Evolutionary conservation across 176 grass and related monocot species (phyloP).

Genomic region (Secale cereale): DNA sequence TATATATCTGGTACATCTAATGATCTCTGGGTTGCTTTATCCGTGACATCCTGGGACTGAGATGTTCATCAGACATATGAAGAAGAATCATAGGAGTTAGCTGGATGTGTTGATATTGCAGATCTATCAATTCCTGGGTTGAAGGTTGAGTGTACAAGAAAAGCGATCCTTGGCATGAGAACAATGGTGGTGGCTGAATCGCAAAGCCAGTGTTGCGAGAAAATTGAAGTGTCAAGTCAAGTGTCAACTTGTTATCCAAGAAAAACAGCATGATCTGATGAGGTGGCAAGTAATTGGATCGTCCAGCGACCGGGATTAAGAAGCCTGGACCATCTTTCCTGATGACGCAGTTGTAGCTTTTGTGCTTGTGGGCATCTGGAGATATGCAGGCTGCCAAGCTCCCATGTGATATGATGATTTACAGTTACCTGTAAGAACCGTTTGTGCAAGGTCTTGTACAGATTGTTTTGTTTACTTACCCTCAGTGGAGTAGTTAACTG

Average conservation of each 20-base stretch:
- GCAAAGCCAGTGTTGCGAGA: background rate
- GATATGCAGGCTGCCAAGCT: background rate
- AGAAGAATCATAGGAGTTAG: background rate
- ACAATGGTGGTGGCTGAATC: background rate
- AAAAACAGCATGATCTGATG: background rate
- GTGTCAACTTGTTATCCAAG: background rate
- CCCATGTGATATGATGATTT: background rate
- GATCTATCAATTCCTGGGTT: background rate
- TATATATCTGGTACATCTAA: constrained; percentile 92
- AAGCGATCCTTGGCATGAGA: background rate
- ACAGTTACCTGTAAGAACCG: background rate
- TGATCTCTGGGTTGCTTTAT: constrained; percentile 84
- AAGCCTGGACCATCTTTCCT: background rate
- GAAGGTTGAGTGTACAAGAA: background rate
- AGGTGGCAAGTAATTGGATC: background rate
- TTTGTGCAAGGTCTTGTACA: background rate
- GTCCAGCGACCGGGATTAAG: background rate
- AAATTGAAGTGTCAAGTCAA: background rate
- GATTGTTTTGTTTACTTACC: background rate
- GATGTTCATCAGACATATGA: background rate
- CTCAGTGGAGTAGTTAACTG: background rate
- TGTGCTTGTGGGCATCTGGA: background rate
- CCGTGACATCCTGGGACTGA: constrained; percentile 95
- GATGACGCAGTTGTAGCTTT: background rate
- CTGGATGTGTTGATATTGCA: background rate